Conservation (phyloP, 805 yeast genomes). For the Suhomyces prunicola region DNA sequence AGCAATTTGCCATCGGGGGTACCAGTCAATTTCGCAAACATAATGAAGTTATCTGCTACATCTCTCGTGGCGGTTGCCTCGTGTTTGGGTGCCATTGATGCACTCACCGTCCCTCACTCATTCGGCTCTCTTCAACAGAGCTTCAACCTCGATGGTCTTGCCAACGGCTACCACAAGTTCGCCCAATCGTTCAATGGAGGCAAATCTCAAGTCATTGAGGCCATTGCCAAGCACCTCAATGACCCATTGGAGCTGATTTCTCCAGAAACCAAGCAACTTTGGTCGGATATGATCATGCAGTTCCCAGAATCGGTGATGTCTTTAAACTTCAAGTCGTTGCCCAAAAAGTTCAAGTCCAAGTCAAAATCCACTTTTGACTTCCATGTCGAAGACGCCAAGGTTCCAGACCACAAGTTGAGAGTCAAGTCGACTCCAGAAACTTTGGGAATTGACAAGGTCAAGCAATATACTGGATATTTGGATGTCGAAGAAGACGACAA, state of each 20-base stretch:
- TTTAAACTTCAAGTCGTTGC: constrained; percentile 49
- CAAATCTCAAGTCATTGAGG: constrained; percentile 33
- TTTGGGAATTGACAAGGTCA: constrained; percentile 77
- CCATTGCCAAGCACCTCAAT: constrained; percentile 51
- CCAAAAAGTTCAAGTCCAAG: constrained; percentile 29
- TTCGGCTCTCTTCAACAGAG: constrained; percentile 19
- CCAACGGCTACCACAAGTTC: constrained; percentile 4
- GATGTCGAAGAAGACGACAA: constrained; percentile 81
- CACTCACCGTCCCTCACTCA: constrained; percentile 21
- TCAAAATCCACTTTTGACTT: constrained; percentile 29
- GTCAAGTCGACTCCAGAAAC: constrained; percentile 56
- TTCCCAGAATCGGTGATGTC: constrained; percentile 56
- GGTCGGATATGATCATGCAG: constrained; percentile 61
- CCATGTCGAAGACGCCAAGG: constrained; percentile 36
- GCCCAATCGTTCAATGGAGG: constrained; percentile 2
- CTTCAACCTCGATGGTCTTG: constrained; percentile 10
- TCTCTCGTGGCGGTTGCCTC: constrained; percentile 17
- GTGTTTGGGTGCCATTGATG: constrained; percentile 16
- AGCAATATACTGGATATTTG: constrained; percentile 82
- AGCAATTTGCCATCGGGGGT: not conserved
- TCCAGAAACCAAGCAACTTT: constrained; percentile 46
- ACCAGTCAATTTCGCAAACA: not conserved
- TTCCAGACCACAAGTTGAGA: constrained; percentile 55
- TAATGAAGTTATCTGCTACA: constrained; percentile 19
- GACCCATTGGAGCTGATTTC: constrained; percentile 50